Evolutionary conservation across 768 basidiomycete species (phyloP).

Genomic region (Crassisporium funariophilum): DNA sequence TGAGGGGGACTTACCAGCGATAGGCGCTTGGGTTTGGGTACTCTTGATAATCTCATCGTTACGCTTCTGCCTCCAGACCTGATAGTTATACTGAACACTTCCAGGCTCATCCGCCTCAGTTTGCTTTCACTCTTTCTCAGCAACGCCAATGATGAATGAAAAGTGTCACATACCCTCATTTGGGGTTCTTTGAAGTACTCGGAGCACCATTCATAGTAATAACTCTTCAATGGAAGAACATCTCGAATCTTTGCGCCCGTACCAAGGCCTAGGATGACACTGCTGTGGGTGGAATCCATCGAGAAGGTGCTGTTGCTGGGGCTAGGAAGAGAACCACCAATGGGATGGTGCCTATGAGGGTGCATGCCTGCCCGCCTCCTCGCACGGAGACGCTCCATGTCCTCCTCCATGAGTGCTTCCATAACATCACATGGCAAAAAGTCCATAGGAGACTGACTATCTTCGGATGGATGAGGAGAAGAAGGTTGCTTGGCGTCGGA

Average conservation of each 20-base stretch:
- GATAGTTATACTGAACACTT: constrained; percentile 90
- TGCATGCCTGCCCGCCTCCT: constrained; percentile 52
- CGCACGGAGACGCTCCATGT: constrained; percentile 87
- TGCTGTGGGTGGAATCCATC: constrained; percentile 66
- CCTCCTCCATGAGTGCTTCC: constrained; percentile 89
- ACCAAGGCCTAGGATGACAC: constrained; percentile 74
- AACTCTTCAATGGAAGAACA: constrained; percentile 85
- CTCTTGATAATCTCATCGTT: constrained; percentile 80
- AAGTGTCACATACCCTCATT: constrained; percentile 75
- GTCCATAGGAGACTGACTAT: constrained; percentile 41
- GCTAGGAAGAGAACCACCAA: constrained; percentile 54
- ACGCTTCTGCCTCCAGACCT: constrained; percentile 90
- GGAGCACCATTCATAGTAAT: constrained; percentile 93
- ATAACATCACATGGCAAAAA: constrained; percentile 81
- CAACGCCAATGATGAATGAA: constrained; percentile 11
- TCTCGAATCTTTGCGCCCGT: constrained; percentile 83
- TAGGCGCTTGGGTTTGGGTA: constrained; percentile 67
- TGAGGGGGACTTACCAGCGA: constrained; percentile 82
- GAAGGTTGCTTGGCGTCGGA: constrained; percentile 32
- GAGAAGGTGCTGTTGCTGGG: constrained; percentile 80
- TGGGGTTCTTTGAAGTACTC: constrained; percentile 99
- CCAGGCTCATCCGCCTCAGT: constrained; percentile 96
- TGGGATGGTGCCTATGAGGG: constrained; percentile 40
- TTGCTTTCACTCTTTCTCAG: constrained; percentile 54
- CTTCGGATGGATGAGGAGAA: constrained; percentile 33